Percentiles rank a stretch among this genome's conserved stretches.
Evolutionary conservation across 148 eudicot genomes (phyloP).

Genomic region (Camellia sinensis): DNA sequence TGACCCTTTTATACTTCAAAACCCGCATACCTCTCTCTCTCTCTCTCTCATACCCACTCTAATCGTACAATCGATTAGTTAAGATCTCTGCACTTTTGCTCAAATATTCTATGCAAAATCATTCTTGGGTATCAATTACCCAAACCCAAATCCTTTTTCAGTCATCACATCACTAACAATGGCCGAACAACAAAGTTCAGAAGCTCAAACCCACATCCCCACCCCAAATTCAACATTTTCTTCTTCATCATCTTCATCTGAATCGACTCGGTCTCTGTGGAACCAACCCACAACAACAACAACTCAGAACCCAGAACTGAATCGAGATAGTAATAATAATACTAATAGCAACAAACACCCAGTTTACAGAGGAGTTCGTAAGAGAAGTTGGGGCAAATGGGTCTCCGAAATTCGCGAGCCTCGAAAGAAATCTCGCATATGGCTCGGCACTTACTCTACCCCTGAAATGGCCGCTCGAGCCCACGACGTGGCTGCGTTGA

Average conservation of each 20-base stretch:
- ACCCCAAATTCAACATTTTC: neutral
- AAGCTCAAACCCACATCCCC: neutral
- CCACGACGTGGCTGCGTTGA: conserved; percentile 42
- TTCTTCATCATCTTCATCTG: conserved; percentile 16
- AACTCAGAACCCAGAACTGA: neutral
- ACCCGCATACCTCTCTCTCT: neutral
- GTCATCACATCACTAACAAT: neutral
- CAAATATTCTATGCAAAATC: too few species aligned
- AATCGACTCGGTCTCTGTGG: conserved; percentile 13
- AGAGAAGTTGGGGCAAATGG: conserved; percentile 57
- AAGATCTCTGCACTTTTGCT: neutral
- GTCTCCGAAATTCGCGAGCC: conserved; percentile 56
- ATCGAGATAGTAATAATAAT: neutral
- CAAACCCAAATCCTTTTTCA: neutral
- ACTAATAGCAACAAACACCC: conserved; percentile 26
- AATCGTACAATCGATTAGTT: neutral
- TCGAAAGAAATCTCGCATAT: conserved; percentile 46
- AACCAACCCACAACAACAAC: neutral
- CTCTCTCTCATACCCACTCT: neutral
- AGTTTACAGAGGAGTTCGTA: conserved; percentile 41
- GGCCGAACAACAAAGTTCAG: conserved; percentile 8
- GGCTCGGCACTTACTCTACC: conserved; percentile 43
- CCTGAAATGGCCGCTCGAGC: conserved; percentile 55
- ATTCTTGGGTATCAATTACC: neutral
- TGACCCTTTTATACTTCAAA: neutral